Conservation (phyloP, 495 filamentous ascomycete species). For the Penicillium coprophilum region DNA sequence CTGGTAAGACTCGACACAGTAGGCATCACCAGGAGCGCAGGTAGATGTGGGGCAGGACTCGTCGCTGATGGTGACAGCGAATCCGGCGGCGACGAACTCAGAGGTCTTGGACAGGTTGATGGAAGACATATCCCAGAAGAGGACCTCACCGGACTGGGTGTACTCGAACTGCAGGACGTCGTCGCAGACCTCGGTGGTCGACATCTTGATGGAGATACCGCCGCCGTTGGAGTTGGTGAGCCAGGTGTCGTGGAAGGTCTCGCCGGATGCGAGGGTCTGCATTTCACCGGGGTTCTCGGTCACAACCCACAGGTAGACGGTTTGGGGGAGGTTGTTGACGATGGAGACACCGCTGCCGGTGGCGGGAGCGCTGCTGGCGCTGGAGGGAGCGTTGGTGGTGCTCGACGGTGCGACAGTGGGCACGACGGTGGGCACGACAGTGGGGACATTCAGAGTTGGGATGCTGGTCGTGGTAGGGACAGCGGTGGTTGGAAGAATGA, state of each 20-base stretch:
- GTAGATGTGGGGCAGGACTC: slow-evolving; percentile 28
- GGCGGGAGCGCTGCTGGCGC: slow-evolving; percentile 10
- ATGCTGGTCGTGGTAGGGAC: slow-evolving; percentile 6
- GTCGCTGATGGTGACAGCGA: slow-evolving; percentile 34
- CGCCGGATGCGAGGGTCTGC: slow-evolving; percentile 28
- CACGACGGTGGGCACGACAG: not conserved
- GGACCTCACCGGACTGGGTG: slow-evolving; percentile 37
- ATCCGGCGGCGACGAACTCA: slow-evolving; percentile 32
- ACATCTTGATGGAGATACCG: slow-evolving; percentile 46
- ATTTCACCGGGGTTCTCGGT: slow-evolving; percentile 26
- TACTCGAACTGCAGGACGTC: slow-evolving; percentile 49
- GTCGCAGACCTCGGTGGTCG: slow-evolving; percentile 23
- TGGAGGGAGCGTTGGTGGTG: slow-evolving; percentile 9
- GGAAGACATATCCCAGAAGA: slow-evolving; percentile 48
- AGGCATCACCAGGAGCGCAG: slow-evolving; percentile 35
- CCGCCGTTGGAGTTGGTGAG: slow-evolving; percentile 38
- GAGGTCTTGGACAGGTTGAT: slow-evolving; percentile 38
- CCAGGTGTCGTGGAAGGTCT: slow-evolving; percentile 35
- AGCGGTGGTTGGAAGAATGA: slow-evolving; percentile 4
- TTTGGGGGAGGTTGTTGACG: slow-evolving; percentile 37
- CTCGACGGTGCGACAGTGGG: slow-evolving; percentile 1
- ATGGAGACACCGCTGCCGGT: slow-evolving; percentile 30
- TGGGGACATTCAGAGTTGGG: not conserved
- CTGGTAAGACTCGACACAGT: slow-evolving; percentile 39
- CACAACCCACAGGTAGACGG: slow-evolving; percentile 40